phyloP scores from a whole-genome alignment of 2,329 filamentous ascomycete species.

The Fusarium nurragi region DNA sequence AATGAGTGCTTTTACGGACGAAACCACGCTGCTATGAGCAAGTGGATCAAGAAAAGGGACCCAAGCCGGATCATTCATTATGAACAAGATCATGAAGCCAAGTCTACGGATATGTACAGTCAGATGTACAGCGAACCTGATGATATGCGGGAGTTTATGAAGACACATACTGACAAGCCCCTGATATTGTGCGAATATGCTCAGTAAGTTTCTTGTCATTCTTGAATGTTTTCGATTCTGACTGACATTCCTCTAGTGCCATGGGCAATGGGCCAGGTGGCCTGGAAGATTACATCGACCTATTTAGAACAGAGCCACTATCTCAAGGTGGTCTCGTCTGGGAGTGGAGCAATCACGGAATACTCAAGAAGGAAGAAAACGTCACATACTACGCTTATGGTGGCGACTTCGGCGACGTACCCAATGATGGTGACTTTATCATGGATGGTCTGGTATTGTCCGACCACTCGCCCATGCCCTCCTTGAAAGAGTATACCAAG shows the following conservation, averaged over 20 bases:
- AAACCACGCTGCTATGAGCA: constrained; percentile 75
- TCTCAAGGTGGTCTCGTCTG: constrained; percentile 72
- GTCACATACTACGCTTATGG: constrained; percentile 57
- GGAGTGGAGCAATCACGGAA: constrained; percentile 69
- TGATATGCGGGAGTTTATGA: constrained; percentile 16
- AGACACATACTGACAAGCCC: constrained; percentile 54
- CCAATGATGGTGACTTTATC: constrained; percentile 68
- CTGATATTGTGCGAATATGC: constrained; percentile 66
- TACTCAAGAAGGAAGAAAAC: constrained; percentile 10
- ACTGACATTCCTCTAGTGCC: constrained; percentile 48
- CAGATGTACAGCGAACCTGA: constrained; percentile 71
- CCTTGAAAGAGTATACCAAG: constrained; percentile 22
- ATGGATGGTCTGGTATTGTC: constrained; percentile 60
- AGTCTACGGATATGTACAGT: constrained; percentile 70
- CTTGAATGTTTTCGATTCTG: accelerated
- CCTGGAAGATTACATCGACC: constrained; percentile 72
- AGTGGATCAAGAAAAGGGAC: constrained; percentile 67
- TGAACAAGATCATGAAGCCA: constrained; percentile 67
- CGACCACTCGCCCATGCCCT: constrained; percentile 20
- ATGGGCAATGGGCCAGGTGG: constrained; percentile 79
- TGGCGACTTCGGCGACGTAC: constrained; percentile 69
- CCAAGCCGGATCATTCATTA: constrained; percentile 69
- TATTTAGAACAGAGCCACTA: constrained; percentile 63
- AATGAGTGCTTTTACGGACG: constrained; percentile 77
- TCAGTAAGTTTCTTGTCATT: constrained; percentile 43